Conservation (phyloP, 176 grass and related monocot species). For the Bolboschoenus planiculmis region DNA sequence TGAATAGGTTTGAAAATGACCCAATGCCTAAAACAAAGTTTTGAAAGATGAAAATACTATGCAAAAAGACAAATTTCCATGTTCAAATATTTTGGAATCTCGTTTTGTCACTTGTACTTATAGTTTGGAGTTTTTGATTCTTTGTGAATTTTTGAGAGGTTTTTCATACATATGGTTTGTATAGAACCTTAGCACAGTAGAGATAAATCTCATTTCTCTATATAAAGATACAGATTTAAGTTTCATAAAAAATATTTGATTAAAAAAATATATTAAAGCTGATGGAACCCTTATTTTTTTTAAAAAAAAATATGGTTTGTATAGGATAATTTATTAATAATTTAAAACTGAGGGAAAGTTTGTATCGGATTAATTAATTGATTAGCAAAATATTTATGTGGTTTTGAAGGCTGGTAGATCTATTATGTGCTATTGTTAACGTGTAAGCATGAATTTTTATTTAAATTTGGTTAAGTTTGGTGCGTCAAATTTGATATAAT, state of each 20-base stretch:
- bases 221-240: too few relatives aligned
- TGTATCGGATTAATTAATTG: background rate
- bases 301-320: too few relatives aligned
- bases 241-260: too few relatives aligned
- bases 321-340: too few relatives aligned
- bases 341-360: too few relatives aligned
- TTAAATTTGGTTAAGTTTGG: background rate
- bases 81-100: slow-evolving; percentile 9
- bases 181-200: too few relatives aligned
- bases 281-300: too few relatives aligned
- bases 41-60: slow-evolving; percentile 4
- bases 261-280: too few relatives aligned
- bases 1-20: slow-evolving; percentile 43
- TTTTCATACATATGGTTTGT: background rate
- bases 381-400: background rate
- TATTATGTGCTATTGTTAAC: background rate
- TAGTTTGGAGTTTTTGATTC: background rate
- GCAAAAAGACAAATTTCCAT: background rate
- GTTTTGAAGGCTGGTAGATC: background rate
- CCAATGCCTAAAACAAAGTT: slow-evolving; percentile 22
- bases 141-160: background rate
- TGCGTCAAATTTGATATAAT: background rate
- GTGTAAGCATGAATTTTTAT: background rate
- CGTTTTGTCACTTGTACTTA: background rate
- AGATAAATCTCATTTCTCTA: too few relatives aligned